phyloP scores from a whole-genome alignment of 345 rosid species.

The Schrenkiella parvula region DNA sequence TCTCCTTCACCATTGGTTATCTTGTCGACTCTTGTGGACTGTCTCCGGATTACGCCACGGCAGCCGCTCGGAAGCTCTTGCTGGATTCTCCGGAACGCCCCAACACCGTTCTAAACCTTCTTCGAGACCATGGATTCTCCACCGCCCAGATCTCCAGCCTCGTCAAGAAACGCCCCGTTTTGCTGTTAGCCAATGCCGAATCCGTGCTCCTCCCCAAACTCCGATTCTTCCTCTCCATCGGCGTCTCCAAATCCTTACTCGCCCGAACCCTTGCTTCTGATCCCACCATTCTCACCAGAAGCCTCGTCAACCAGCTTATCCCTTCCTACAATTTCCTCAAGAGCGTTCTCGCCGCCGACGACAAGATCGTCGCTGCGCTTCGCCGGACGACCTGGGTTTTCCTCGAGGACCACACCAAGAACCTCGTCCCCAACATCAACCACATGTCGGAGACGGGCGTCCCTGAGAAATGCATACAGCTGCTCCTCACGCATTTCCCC shows the following conservation, averaged over 20 bases:
- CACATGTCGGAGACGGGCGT: slow-evolving; percentile 36
- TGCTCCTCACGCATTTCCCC: slow-evolving; percentile 47
- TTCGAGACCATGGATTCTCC: slow-evolving; percentile 38
- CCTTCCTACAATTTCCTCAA: slow-evolving; percentile 44
- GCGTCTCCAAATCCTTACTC: slow-evolving; percentile 35
- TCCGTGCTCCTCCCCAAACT: slow-evolving; percentile 41
- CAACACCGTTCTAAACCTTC: slow-evolving; percentile 35
- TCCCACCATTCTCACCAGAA: slow-evolving; percentile 34
- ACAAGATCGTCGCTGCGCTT: slow-evolving; percentile 35
- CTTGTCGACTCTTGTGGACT: slow-evolving; percentile 44
- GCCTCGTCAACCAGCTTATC: slow-evolving; percentile 38
- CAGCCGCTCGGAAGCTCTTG: slow-evolving; percentile 29
- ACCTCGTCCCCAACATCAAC: slow-evolving; percentile 37
- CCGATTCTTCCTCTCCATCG: slow-evolving; percentile 36
- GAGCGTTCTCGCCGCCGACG: slow-evolving; percentile 28
- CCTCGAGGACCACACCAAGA: slow-evolving; percentile 40
- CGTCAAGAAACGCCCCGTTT: slow-evolving; percentile 32
- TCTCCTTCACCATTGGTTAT: slow-evolving; percentile 36
- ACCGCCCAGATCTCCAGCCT: slow-evolving; percentile 35
- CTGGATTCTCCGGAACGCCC: slow-evolving; percentile 34
- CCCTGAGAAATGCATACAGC: slow-evolving; percentile 35
- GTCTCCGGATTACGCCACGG: slow-evolving; percentile 34
- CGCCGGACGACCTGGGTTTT: slow-evolving; percentile 43
- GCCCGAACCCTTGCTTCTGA: slow-evolving; percentile 26
- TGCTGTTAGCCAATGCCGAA: slow-evolving; percentile 33